Percentiles rank a stretch among this genome's conserved stretches.
These are phyloP conservation scores for Pythium pyrilobum DNA, from an alignment of 352 stramenopile genomes.

Conservation along the genomic window DNA sequence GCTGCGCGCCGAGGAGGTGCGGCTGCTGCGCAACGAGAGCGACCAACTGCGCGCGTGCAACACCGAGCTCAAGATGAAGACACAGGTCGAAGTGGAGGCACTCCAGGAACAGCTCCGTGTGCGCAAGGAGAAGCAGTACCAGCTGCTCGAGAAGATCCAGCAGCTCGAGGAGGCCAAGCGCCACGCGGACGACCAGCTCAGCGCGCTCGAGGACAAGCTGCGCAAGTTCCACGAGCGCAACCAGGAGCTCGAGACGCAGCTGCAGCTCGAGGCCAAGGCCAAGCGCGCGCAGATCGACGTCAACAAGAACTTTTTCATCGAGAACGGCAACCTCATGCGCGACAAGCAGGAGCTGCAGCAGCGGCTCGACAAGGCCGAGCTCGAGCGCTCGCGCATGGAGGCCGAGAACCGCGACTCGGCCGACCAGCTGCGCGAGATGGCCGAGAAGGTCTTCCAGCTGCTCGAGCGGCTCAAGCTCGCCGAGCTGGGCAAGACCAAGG, in stretches of 20 bases:
- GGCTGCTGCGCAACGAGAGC: slow-evolving; percentile 80
- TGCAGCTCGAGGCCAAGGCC: slow-evolving; percentile 92
- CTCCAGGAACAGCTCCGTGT: slow-evolving; percentile 94
- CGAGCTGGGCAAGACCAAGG: slow-evolving; percentile 95
- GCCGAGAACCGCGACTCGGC: slow-evolving; percentile 92
- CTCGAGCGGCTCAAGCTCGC: slow-evolving; percentile 94
- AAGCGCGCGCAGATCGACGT: slow-evolving; percentile 90
- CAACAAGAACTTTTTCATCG: slow-evolving; percentile 90
- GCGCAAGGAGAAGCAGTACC: slow-evolving; percentile 97
- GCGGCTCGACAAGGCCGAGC: slow-evolving; percentile 88
- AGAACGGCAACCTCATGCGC: slow-evolving; percentile 69
- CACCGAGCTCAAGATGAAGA: slow-evolving; percentile 93
- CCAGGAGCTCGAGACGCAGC: slow-evolving; percentile 92
- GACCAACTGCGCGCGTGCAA: slow-evolving; percentile 93
- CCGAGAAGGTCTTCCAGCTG: slow-evolving; percentile 96
- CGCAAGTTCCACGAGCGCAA: slow-evolving; percentile 82
- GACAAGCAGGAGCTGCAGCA: slow-evolving; percentile 77
- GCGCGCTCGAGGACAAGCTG: slow-evolving; percentile 88
- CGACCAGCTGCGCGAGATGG: slow-evolving; percentile 96
- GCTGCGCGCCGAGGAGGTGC: slow-evolving; percentile 92
- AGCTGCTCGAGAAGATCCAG: slow-evolving; percentile 95
- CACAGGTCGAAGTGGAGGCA: slow-evolving; percentile 93
- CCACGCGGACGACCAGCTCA: slow-evolving; percentile 89
- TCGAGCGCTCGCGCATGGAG: slow-evolving; percentile 93
- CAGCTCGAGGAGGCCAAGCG: slow-evolving; percentile 92